These are phyloP conservation scores for Pugionium dolabratum DNA, from an alignment of 345 rosid species.

Conservation along the genomic window DNA sequence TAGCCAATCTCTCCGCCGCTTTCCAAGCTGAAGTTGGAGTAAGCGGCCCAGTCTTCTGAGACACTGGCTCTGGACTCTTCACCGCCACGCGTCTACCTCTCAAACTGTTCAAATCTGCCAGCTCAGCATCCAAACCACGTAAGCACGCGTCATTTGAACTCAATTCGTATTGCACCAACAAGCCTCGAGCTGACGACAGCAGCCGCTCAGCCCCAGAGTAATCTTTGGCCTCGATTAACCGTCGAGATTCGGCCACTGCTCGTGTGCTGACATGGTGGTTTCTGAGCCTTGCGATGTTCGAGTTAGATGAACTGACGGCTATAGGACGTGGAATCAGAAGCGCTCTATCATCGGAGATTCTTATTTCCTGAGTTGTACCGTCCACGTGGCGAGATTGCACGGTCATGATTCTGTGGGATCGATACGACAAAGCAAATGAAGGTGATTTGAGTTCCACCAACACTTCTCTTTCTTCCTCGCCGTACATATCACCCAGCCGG, in stretches of 20 bases:
- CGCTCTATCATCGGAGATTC: slow-evolving; percentile 47
- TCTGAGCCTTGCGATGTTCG: slow-evolving; percentile 54
- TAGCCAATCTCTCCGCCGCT: slow-evolving; percentile 93
- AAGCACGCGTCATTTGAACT: slow-evolving; percentile 50
- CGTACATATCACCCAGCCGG: slow-evolving; percentile 65
- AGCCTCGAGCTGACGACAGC: slow-evolving; percentile 68
- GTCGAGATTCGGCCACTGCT: slow-evolving; percentile 78
- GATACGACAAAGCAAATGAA: slow-evolving; percentile 31
- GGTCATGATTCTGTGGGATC: slow-evolving; percentile 58
- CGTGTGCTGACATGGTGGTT: slow-evolving; percentile 72
- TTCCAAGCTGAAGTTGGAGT: slow-evolving; percentile 96
- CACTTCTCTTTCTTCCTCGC: slow-evolving; percentile 69
- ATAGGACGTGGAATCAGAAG: slow-evolving; percentile 53
- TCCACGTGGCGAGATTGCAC: slow-evolving; percentile 64
- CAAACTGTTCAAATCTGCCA: slow-evolving; percentile 55
- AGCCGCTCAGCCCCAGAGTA: slow-evolving; percentile 59
- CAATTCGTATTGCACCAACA: slow-evolving; percentile 52
- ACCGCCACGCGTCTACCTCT: slow-evolving; percentile 36
- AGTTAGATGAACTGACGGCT: slow-evolving; percentile 53
- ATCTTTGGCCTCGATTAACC: slow-evolving; percentile 54
- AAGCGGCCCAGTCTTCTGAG: slow-evolving; percentile 60
- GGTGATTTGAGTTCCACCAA: slow-evolving; percentile 68
- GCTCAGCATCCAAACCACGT: slow-evolving; percentile 63
- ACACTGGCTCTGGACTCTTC: slow-evolving; percentile 37
- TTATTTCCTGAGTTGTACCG: slow-evolving; percentile 50